Percentiles rank a stretch among this genome's conserved stretches.
Evolutionary conservation across 2,329 filamentous ascomycete genomes (phyloP).

Genomic region (Mycosphaerelloides madeirae): DNA sequence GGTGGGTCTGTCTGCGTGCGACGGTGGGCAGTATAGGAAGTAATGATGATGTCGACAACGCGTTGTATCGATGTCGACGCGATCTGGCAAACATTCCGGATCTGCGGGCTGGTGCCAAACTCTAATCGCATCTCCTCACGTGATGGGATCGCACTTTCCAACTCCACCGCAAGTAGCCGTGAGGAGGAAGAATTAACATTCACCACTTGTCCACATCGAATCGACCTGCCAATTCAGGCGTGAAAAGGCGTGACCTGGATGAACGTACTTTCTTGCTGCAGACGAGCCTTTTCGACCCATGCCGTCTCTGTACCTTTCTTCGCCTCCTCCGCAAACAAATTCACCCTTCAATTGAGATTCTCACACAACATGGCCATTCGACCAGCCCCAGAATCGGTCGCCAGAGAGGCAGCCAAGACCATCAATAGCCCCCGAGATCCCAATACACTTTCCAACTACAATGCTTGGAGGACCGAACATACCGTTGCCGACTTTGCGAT

Average conservation of each 20-base stretch:
- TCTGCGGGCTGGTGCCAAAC: too few species aligned
- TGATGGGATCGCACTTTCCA: too few species aligned
- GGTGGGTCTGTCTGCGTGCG: too few species aligned
- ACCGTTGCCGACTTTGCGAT: constrained; percentile 76
- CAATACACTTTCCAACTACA: constrained; percentile 88
- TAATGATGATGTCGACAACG: constrained; percentile 1
- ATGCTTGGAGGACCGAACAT: constrained; percentile 78
- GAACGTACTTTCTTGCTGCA: constrained; percentile 9
- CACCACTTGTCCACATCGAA: too few species aligned
- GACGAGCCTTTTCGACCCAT: constrained; percentile 2
- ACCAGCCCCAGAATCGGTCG: constrained; percentile 23
- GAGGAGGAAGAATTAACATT: too few species aligned
- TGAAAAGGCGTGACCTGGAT: constrained; percentile 4
- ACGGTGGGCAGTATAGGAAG: too few species aligned
- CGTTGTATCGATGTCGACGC: neutral
- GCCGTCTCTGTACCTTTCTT: neutral
- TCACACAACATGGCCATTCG: constrained; percentile 23
- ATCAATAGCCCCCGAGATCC: constrained; percentile 56
- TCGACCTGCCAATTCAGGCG: too few species aligned
- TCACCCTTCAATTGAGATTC: neutral
- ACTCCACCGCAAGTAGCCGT: too few species aligned
- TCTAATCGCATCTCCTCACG: too few species aligned
- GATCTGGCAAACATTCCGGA: too few species aligned
- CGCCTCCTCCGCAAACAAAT: neutral
- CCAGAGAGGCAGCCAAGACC: constrained; percentile 25